Percentiles rank a stretch among this genome's conserved stretches.
Conservation (phyloP, 2,329 filamentous ascomycete species). For the Thermothelomyces thermophilus region DNA sequence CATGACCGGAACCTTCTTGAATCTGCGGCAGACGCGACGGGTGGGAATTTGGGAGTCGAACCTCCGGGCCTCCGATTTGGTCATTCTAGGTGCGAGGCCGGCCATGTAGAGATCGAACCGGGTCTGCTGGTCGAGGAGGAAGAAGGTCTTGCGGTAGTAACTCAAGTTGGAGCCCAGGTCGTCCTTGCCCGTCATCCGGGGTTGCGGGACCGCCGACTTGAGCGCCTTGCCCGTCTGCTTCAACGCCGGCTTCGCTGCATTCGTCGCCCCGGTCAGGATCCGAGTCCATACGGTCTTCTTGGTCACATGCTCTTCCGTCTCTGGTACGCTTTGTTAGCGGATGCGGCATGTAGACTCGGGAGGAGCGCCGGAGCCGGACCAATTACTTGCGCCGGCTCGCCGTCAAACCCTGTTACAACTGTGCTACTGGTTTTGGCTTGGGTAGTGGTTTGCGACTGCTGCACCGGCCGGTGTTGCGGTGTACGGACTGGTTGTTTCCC, state of each 20-base stretch:
- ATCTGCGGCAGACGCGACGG: background rate
- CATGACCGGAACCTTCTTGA: conserved; percentile 2
- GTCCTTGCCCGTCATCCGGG: background rate
- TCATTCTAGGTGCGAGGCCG: conserved; percentile 10
- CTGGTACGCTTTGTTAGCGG: background rate
- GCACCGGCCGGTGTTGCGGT: background rate
- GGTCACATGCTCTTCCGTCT: background rate
- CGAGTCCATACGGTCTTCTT: conserved; percentile 3
- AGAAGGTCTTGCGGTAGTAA: conserved; percentile 6
- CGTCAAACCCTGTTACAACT: background rate
- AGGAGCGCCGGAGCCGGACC: background rate
- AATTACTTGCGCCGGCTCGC: background rate
- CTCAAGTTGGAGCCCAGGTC: background rate
- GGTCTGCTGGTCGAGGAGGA: background rate
- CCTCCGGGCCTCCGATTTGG: background rate
- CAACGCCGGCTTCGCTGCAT: background rate
- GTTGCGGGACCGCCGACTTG: background rate
- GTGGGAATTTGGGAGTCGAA: background rate
- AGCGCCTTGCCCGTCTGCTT: background rate
- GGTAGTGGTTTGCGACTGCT: background rate
- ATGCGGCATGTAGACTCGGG: background rate
- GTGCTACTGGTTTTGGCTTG: background rate
- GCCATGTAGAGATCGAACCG: conserved; percentile 13
- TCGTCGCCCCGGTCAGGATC: background rate
- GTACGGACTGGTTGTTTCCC: background rate